Base-by-base conservation (phyloP, 345 rosid species). In the Brassica rapa region DNA sequence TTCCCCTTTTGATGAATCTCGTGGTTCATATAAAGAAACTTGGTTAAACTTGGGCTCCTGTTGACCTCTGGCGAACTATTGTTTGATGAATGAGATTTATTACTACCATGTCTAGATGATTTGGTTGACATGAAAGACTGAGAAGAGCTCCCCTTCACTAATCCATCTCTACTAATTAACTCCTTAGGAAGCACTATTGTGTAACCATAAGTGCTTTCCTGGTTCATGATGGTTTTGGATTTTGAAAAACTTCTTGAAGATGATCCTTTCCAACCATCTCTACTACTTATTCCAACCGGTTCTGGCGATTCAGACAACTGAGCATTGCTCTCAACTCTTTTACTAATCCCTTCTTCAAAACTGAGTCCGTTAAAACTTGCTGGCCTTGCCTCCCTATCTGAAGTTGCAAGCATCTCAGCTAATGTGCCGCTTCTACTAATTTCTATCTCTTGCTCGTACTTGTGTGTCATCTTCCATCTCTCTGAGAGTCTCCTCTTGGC, bases 241-340 rank as follows among this genome's bases (percentile, higher is more conserved):
- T 93, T 89, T 10, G 91, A 82, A 24, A 84, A 75, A 56, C 68
- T 87, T 56, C 80, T 57, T 14, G 86, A 71, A 39, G 82, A 74
- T 14, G 82, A 86, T 79, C 89, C 93, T 85, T 89, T 93, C 98
- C 97, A 91, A 55, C 98, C 97, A 87, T 93, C 98, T 80, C 87
- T 87, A 70, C 98, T 96, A 86, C 98, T 93, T 73, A 96, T 96
- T 66, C 97, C 98, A 78, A 90, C 77, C 63, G 98, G 97, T 80
- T 86, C 96, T 62, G 66, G 78, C 51, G 66, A 68, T n/a, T 68
- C 82, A 30, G 79, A 61, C 51, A 82, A 66, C 67, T 75, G 82
- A 78, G 68, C 61, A 32, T 55, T 63, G 65, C 56, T 43, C 67
- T 77, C 82, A 73, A 56, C 39, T 66, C 80, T 83, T 56, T 59